Conservation (phyloP, 192 early-diverging fungal species). For the Rhizoclosmatium sp. region DNA sequence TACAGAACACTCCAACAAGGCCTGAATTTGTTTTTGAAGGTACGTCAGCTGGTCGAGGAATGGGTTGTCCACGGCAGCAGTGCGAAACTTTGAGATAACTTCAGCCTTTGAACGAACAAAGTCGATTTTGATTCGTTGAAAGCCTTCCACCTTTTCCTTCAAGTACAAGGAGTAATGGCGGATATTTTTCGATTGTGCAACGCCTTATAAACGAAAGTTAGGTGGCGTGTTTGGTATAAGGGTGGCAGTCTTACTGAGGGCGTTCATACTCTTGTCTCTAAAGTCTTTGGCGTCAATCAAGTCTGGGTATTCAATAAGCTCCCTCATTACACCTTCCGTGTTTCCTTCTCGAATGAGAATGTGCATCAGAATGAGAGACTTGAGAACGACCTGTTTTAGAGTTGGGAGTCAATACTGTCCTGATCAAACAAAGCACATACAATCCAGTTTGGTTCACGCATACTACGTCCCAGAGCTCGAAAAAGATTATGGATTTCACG, state of each 20-base stretch:
- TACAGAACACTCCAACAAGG: conserved; percentile 76
- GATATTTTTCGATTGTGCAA: conserved; percentile 66
- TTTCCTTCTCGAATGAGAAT: conserved; percentile 75
- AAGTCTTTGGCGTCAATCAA: conserved; percentile 59
- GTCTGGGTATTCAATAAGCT: conserved; percentile 56
- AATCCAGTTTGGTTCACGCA: conserved; percentile 69
- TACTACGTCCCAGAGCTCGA: conserved; percentile 49
- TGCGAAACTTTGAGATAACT: conserved; percentile 57
- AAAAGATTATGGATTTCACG: conserved; percentile 62
- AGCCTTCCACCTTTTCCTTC: conserved; percentile 72
- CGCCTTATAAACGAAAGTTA: conserved; percentile 26
- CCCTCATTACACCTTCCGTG: conserved; percentile 65
- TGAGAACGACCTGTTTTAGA: conserved; percentile 69
- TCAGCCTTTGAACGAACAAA: conserved; percentile 66
- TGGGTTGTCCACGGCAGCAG: conserved; percentile 63
- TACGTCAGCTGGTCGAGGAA: conserved; percentile 67
- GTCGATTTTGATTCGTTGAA: conserved; percentile 69
- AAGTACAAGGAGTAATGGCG: conserved; percentile 74
- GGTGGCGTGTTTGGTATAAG: not conserved
- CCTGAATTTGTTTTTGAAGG: conserved; percentile 74
- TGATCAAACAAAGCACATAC: conserved; percentile 43
- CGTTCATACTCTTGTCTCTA: conserved; percentile 57
- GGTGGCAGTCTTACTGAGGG: conserved; percentile 34
- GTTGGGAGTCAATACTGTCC: not conserved
- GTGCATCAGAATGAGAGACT: conserved; percentile 76